Evolutionary conservation across 2,329 filamentous ascomycete genomes (phyloP).

Genomic region (Penicillium aurantiogriseum): DNA sequence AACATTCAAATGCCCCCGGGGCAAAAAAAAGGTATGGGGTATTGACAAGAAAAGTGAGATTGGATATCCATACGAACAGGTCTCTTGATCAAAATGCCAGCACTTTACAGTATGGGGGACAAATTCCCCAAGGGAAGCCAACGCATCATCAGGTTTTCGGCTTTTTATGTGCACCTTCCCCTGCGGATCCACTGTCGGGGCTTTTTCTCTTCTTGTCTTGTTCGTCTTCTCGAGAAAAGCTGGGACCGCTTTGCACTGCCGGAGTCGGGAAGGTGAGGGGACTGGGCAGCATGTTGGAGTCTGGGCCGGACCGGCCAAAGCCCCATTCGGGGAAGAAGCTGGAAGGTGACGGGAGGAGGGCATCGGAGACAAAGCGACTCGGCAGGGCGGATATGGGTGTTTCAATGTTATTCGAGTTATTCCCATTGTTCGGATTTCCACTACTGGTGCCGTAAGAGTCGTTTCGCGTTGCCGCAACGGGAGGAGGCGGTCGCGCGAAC

Average conservation of each 20-base stretch:
- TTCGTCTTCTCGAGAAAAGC: conserved; percentile 44
- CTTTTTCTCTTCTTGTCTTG: conserved; percentile 47
- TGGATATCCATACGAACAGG: conserved; percentile 12
- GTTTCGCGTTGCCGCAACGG: conserved; percentile 45
- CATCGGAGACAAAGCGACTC: conserved; percentile 83
- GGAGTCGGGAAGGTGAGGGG: conserved; percentile 92
- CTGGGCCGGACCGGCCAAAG: conserved; percentile 60
- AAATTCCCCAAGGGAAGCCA: background rate
- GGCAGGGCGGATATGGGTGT: conserved; percentile 94
- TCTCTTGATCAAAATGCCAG: conserved; percentile 5
- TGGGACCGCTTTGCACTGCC: conserved; percentile 41
- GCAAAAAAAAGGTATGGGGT: conserved; percentile 1
- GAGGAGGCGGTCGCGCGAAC: conserved; percentile 82
- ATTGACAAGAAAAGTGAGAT: conserved; percentile 9
- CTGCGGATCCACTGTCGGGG: conserved; percentile 37
- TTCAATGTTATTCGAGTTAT: conserved; percentile 47
- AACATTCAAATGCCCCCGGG: conserved; percentile 5
- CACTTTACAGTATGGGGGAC: background rate
- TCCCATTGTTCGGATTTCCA: conserved; percentile 12
- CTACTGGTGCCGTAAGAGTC: conserved; percentile 42
- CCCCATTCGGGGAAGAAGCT: conserved; percentile 93
- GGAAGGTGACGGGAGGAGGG: conserved; percentile 84
- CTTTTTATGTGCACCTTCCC: conserved; percentile 38
- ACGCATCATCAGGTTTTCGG: conserved; percentile 34
- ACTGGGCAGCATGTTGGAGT: conserved; percentile 85